Percentiles rank a stretch among this genome's conserved stretches.
These are phyloP conservation scores for Dictyophora rubrovolvata DNA, from an alignment of 768 basidiomycete genomes.

Conservation along the genomic window DNA sequence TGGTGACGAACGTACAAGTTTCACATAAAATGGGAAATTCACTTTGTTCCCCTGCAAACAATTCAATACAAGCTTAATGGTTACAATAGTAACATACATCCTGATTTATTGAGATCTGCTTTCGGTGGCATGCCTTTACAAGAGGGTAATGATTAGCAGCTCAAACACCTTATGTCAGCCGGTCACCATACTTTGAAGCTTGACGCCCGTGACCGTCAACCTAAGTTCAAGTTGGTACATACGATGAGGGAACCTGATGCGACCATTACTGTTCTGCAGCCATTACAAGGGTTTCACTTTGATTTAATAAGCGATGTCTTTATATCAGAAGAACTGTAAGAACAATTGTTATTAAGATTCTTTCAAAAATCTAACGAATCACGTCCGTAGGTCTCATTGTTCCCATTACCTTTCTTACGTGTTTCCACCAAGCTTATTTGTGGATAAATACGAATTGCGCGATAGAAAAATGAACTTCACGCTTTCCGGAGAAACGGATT, in stretches of 20 bases:
- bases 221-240: too few relatives aligned
- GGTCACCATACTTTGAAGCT: too few relatives aligned
- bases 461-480: slow-evolving; percentile 22
- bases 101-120: slow-evolving; percentile 90
- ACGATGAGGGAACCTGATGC: neutral
- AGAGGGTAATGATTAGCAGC: neutral
- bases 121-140: slow-evolving; percentile 53
- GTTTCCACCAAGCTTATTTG: slow-evolving; percentile 31
- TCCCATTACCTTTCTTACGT: slow-evolving; percentile 25
- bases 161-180: neutral
- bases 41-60: slow-evolving; percentile 57
- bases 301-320: neutral
- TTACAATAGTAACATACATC: slow-evolving; percentile 26
- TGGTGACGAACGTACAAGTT: slow-evolving; percentile 46
- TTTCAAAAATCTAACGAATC: neutral
- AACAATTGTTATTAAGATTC: neutral
- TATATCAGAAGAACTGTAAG: neutral
- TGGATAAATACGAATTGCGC: slow-evolving; percentile 35
- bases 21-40: slow-evolving; percentile 93
- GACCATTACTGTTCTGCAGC: neutral
- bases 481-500: slow-evolving; percentile 28
- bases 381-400: slow-evolving; percentile 13
- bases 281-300: neutral
- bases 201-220: too few relatives aligned
- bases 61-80: neutral